Percentiles rank a stretch among this genome's conserved stretches.
phyloP scores from a whole-genome alignment of 192 early-diverging fungal genomes.

The Spizellomyces punctatus region DNA sequence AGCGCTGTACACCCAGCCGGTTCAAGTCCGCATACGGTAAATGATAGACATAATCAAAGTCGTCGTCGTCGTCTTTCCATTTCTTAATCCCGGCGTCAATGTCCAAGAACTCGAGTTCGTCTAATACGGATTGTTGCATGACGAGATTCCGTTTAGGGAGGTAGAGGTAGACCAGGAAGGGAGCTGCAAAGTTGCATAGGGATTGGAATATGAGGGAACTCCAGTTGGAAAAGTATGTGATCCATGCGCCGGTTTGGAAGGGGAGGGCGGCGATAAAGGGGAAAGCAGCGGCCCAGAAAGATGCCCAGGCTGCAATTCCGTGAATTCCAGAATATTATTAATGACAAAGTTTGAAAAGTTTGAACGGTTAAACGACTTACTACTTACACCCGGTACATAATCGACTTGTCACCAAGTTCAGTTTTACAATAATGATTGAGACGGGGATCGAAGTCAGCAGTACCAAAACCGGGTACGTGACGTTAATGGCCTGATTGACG shows the following conservation, averaged over 20 bases:
- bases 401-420: conserved; percentile 56
- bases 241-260: conserved; percentile 64
- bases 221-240: conserved; percentile 63
- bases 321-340: neutral
- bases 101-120: conserved; percentile 55
- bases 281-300: conserved; percentile 57
- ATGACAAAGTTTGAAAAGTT: neutral
- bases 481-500: conserved; percentile 35
- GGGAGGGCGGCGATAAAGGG: conserved; percentile 69
- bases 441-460: conserved; percentile 73
- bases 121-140: conserved; percentile 54
- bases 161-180: conserved; percentile 68
- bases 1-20: conserved; percentile 32
- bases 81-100: conserved; percentile 46
- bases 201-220: conserved; percentile 67
- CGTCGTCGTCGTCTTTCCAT: conserved; percentile 46
- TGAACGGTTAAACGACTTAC: conserved; percentile 2
- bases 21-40: conserved; percentile 47
- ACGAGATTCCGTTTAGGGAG: conserved; percentile 50
- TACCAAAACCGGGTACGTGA: conserved; percentile 46
- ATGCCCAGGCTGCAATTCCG: conserved; percentile 39
- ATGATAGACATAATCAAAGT: conserved; percentile 59
- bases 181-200: conserved; percentile 67
- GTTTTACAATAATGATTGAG: conserved; percentile 66
- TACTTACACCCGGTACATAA: conserved; percentile 46